Evolutionary conservation across 495 filamentous ascomycete species (phyloP).

Genomic region (Aspergillus conjunctus): DNA sequence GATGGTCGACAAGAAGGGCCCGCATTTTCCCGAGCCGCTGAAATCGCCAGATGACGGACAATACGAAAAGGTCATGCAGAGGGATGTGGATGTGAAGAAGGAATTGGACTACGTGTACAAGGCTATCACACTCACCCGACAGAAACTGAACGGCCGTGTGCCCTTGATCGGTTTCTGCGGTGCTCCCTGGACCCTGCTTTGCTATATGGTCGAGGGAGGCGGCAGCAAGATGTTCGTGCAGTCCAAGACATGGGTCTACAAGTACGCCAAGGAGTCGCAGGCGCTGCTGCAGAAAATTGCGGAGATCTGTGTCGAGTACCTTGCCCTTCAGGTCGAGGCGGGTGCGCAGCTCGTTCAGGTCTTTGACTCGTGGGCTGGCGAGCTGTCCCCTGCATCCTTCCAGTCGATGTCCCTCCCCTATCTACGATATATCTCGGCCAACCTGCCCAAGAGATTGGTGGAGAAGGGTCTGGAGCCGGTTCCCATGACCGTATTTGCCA

Average conservation of each 20-base stretch:
- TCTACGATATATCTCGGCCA: conserved; percentile 75
- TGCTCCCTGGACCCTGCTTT: conserved; percentile 93
- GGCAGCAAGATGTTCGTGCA: conserved; percentile 91
- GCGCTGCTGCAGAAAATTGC: conserved; percentile 85
- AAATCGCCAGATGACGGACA: conserved; percentile 75
- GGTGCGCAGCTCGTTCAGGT: conserved; percentile 93
- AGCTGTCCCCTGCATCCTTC: conserved; percentile 83
- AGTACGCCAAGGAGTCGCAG: conserved; percentile 78
- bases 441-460: conserved; percentile 69
- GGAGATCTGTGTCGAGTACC: conserved; percentile 88
- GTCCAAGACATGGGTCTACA: conserved; percentile 94
- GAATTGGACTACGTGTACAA: conserved; percentile 93
- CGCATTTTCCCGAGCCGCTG: conserved; percentile 87
- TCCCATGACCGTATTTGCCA: conserved; percentile 99
- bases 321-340: conserved; percentile 87
- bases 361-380: conserved; percentile 98
- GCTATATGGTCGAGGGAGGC: conserved; percentile 98
- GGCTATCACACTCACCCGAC: conserved; percentile 86
- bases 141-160: conserved; percentile 84
- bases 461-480: conserved; percentile 76
- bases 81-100: conserved; percentile 77
- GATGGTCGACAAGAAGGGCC: conserved; percentile 95
- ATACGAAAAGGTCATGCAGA: conserved; percentile 73
- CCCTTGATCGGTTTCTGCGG: conserved; percentile 97
- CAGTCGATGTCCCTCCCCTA: conserved; percentile 83